Evolutionary conservation across 305 asterid species (phyloP).

Genomic region (Fraxinus velutina): DNA sequence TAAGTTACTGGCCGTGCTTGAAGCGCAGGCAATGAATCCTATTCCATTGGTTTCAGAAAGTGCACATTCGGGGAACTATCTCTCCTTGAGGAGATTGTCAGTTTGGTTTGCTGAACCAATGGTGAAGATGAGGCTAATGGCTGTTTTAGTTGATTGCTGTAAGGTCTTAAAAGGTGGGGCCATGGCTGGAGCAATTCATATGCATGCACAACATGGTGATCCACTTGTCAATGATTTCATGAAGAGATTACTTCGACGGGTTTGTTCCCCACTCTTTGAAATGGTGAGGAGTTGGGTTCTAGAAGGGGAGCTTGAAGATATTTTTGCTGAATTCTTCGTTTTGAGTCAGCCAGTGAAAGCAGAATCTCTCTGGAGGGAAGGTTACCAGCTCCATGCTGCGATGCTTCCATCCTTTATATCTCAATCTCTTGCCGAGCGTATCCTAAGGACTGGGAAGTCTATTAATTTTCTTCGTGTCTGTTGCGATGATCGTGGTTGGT

Average conservation of each 20-base stretch:
- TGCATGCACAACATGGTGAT: conserved; percentile 97
- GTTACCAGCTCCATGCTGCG: conserved; percentile 74
- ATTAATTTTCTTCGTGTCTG: conserved; percentile 94
- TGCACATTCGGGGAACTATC: conserved; percentile 64
- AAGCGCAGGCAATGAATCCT: conserved; percentile 90
- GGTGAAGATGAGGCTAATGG: conserved; percentile 98
- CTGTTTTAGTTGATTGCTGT: conserved; percentile 91
- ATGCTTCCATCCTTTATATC: conserved; percentile 97
- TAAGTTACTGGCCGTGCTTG: conserved; percentile 82
- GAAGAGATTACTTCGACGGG: conserved; percentile 83
- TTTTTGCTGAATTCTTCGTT: conserved; percentile 84
- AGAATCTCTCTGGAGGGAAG: conserved; percentile 99
- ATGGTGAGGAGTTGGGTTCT: conserved; percentile 99
- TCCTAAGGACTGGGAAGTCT: conserved; percentile 91
- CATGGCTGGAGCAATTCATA: conserved; percentile 98
- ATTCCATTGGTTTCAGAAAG: conserved; percentile 77
- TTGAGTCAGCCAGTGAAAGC: conserved; percentile 90
- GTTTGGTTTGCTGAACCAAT: conserved; percentile 98
- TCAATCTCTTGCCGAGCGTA: conserved; percentile 82
- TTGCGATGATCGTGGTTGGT: conserved; percentile 97
- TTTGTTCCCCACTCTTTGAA: conserved; percentile 96
- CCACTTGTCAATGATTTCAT: conserved; percentile 89
- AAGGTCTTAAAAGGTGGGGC: conserved; percentile 94
- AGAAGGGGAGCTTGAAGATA: conserved; percentile 98
- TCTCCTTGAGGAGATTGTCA: conserved; percentile 77